Evolutionary conservation across 805 yeast species (phyloP).

Genomic region (Candida pseudofarinosa): DNA sequence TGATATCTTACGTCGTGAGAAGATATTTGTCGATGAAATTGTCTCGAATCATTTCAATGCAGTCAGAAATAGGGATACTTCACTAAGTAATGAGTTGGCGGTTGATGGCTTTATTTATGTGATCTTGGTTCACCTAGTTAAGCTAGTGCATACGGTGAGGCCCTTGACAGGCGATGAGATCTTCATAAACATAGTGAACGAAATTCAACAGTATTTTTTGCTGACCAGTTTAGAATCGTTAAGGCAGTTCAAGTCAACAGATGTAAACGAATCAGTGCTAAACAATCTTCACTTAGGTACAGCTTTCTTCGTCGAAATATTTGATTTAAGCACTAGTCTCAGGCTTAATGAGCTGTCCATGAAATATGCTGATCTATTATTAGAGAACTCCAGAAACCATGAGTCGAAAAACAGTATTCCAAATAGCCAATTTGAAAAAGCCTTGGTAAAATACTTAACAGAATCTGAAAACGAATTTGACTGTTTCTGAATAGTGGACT

Average conservation of each 20-base stretch:
- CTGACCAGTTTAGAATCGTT: conserved; percentile 29
- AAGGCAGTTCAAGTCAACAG: conserved; percentile 16
- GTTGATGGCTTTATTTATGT: conserved; percentile 40
- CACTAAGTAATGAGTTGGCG: conserved; percentile 8
- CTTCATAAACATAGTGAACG: conserved; percentile 33
- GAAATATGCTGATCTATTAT: conserved; percentile 28
- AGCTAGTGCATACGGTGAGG: conserved; percentile 33
- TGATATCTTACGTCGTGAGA: conserved; percentile 36
- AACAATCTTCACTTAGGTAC: conserved; percentile 34
- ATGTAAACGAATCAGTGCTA: conserved; percentile 10
- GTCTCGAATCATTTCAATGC: conserved; percentile 22
- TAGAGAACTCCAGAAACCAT: conserved; percentile 22
- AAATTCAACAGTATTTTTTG: conserved; percentile 34
- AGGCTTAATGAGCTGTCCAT: conserved; percentile 31
- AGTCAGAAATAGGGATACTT: conserved; percentile 5
- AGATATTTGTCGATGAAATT: conserved; percentile 26
- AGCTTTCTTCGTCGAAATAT: conserved; percentile 35
- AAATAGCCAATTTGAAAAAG: conserved; percentile 24
- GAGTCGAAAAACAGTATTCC: conserved; percentile 17
- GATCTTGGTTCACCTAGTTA: conserved; percentile 37
- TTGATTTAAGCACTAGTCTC: conserved; percentile 31
- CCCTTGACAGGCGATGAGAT: conserved; percentile 37
- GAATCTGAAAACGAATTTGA: conserved; percentile 30
- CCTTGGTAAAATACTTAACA: conserved; percentile 22
- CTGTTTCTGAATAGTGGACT: neutral